Evolutionary conservation across 257 asterid species (phyloP), one percentile per base, ranked within the genome.

Genomic region (Scutellaria baicalensis): DNA sequence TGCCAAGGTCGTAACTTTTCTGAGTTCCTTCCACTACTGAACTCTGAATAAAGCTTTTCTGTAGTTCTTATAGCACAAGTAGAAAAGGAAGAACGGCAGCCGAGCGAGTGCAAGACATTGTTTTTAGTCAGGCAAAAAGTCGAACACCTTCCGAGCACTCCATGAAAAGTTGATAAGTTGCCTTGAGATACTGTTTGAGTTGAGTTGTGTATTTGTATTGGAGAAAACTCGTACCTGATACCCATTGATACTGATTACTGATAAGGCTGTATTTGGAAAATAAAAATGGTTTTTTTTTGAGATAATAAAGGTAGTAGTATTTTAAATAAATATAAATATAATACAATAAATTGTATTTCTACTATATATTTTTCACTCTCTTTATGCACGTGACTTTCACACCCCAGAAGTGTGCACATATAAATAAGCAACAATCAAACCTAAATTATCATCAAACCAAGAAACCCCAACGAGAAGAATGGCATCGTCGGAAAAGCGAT

Each of bases 401-500:
- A n/a, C n/a, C n/a, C n/a, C n/a, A n/a, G n/a, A n/a, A n/a, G n/a
- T n/a, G n/a, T n/a, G n/a, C n/a, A n/a, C 33, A 27, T 8, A 16
- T 16, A 1, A 17, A 18, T 27, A 3, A 6, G 0, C 14, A 42
- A 38, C 16, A 38, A 36, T 59, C 7, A 59, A 14, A 36, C 66
- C 49, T 36, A 36, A 59, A 36, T 21, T 59, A 27, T 33, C 33
- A 59, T 36, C 65, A 14, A 16, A 36, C 48, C 5, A 36, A 2
- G 10, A 11, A 57, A 33, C 21, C 44, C n/a, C 0, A 8, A 2
- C 14, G 9, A 1, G 9, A 17, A 8, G 47, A 58, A 86, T 88
- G 96, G 86, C 95, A 66, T 78, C 97, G 67, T 66, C 89, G 78
- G 89, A 82, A 33, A 89, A 89, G 76, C 84, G 97, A 51, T 94